Evolutionary conservation across 805 yeast genomes (phyloP), one percentile per base, ranked within the genome.

Genomic region (Ogataea zsoltii): DNA sequence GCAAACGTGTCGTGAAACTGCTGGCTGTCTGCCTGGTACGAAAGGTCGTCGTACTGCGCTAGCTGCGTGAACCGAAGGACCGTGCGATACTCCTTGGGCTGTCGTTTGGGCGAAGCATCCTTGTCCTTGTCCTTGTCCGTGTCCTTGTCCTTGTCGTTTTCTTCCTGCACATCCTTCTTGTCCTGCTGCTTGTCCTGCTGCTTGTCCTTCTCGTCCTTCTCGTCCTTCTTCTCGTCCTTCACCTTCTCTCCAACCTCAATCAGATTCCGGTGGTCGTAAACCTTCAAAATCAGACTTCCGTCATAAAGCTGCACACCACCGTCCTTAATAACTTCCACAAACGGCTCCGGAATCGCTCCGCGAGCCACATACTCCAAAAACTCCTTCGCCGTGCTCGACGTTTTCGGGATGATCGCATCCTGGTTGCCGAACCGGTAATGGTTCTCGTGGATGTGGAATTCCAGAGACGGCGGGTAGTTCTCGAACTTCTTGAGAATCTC

Each of bases 341-440:
- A 81, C 12, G 95, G 88, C 33, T 88, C 86, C 1, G 97, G 97
- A 12, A 92, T 88, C 56, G 83, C 84, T 41, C 92, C 96, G 44
- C 79, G 72, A 13, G 90, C 83, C 10, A 92, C 85, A 58, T 82
- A 86, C 52, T 83, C 82, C 49, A 92, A 68, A 57, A 94, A 94
- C 51, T 83, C 87, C 61, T 83, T 85, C 40, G 88, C 79, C 61
- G 87, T 77, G 13, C 88, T 85, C 49, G 88, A 86, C 56, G 77
- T 77, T 59, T 85, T 85, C 6, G 96, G 90, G 33, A 94, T 85
- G 39, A 87, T 77, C 7, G 95, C 89, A 56, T 91, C 97, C 59
- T 75, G 92, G 53, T 87, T 88, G 51, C 96, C 95, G 69, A 92
- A 91, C 49, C 96, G 78, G 64, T 83, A 92, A 66, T 91, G 96